Evolutionary conservation across 1,284 basidiomycete genomes (phyloP), one percentile per base, ranked within the genome.

Genomic region (Rhodotorula glutinis): DNA sequence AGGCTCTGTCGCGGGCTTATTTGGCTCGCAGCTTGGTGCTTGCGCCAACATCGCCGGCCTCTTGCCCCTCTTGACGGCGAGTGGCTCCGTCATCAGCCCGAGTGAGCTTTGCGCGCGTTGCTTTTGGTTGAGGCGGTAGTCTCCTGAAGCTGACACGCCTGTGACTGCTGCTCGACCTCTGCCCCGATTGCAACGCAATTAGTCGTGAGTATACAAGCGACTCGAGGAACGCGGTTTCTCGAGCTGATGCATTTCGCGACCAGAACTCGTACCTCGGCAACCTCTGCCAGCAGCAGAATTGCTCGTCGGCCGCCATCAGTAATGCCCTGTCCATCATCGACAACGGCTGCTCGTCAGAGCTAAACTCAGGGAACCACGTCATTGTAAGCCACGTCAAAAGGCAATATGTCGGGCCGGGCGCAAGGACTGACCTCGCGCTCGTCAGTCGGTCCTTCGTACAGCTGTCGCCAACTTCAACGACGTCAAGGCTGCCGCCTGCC

Each of bases 401-500:
- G 33, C 52, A 17, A 8, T n/a, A 29, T n/a, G 14, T 52, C n/a
- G n/a, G n/a, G n/a, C n/a, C n/a, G n/a, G 17, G 16, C 21, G 0
- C 3, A 3, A 4, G 57, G 17, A 9, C 54, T 38, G 62, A 56
- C 46, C 60, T 3, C 57, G 21, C 55, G 52, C 8, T 27, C 56
- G 3, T n/a, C n/a, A n/a, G n/a, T n/a, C n/a, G n/a, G n/a, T n/a
- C n/a, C n/a, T n/a, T n/a, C n/a, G n/a, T n/a, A n/a, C n/a, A n/a
- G 53, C 53, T 1, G 38, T 69, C 14, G 54, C 29, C 19, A 62
- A 63, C 57, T 66, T 63, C 40, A 60, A 60, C 49, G 16, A 13
- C 2, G 65, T 66, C 38, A 66, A 65, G 57, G 40, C 57, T 17
- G 61, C 54, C 4, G 43, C 68, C 1, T 73, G 72, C 60, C 53